Conservation (phyloP, 805 yeast genomes). For the Dipodascus albidus region DNA sequence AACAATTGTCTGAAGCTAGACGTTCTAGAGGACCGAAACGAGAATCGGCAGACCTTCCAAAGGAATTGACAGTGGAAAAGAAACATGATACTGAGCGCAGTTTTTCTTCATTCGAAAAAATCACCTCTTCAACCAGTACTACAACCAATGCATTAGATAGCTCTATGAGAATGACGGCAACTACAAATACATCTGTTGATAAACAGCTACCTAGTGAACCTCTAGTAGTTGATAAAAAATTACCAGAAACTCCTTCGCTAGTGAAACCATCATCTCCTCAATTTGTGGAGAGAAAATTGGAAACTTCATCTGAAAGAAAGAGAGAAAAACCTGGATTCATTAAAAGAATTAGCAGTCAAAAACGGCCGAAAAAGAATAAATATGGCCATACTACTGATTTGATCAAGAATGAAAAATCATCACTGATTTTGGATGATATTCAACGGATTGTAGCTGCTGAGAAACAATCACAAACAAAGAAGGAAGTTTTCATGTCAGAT, state of each 20-base stretch:
- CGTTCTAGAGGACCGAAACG: background rate
- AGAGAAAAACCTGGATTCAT: background rate
- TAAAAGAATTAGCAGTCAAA: background rate
- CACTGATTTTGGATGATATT: slow-evolving; percentile 87
- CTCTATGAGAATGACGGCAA: slow-evolving; percentile 5
- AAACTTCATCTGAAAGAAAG: slow-evolving; percentile 32
- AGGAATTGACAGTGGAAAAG: slow-evolving; percentile 56
- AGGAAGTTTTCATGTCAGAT: slow-evolving; percentile 20
- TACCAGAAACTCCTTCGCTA: background rate
- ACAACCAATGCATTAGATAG: background rate
- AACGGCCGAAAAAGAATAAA: background rate
- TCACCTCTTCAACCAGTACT: background rate
- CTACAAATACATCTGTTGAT: background rate
- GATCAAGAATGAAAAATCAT: slow-evolving; percentile 59
- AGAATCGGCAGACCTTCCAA: slow-evolving; percentile 40
- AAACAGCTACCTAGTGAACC: background rate
- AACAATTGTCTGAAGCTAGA: slow-evolving; percentile 33
- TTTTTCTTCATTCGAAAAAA: background rate
- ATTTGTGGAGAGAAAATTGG: background rate
- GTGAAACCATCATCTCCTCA: background rate
- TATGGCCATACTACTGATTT: slow-evolving; percentile 41
- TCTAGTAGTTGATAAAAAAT: background rate
- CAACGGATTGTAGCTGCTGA: slow-evolving; percentile 96
- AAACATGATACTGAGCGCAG: slow-evolving; percentile 33
- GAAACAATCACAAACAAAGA: slow-evolving; percentile 30